Evolutionary conservation across 352 stramenopile genomes (phyloP).

Genomic region (Phytophthora podocarpi): DNA sequence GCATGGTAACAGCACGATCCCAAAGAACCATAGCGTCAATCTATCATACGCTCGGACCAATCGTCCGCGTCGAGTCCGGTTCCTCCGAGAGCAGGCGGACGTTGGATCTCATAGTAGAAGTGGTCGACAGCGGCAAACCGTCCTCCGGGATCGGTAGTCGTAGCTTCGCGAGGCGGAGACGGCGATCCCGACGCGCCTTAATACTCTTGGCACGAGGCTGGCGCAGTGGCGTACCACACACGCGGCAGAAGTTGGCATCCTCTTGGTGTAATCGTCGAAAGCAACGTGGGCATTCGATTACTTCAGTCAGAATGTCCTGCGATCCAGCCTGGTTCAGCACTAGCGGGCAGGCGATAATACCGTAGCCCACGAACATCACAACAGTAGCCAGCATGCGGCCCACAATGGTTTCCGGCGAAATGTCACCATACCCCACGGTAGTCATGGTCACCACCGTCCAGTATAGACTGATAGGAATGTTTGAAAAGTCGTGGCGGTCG

Average conservation of each 20-base stretch:
- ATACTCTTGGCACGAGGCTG: conserved; percentile 60
- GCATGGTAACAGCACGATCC: neutral
- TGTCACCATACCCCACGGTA: conserved; percentile 88
- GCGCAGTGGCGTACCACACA: conserved; percentile 68
- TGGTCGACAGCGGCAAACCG: conserved; percentile 50
- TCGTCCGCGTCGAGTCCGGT: conserved; percentile 27
- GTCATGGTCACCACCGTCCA: conserved; percentile 90
- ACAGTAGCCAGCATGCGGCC: conserved; percentile 81
- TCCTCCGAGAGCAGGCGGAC: conserved; percentile 45
- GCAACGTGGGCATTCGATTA: conserved; percentile 75
- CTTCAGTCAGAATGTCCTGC: conserved; percentile 59
- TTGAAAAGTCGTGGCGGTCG: conserved; percentile 80
- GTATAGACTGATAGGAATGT: conserved; percentile 88
- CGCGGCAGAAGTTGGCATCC: conserved; percentile 81
- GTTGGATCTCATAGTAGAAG: conserved; percentile 69
- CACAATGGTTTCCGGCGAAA: conserved; percentile 79
- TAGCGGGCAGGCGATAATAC: conserved; percentile 85
- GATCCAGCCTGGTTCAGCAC: conserved; percentile 66
- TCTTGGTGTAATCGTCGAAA: conserved; percentile 80
- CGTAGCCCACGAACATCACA: conserved; percentile 89
- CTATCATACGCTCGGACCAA: conserved; percentile 12
- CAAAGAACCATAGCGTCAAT: conserved; percentile 3
- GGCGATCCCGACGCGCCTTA: conserved; percentile 60
- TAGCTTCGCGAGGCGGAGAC: conserved; percentile 64
- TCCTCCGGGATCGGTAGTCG: conserved; percentile 42